A percentile compares a stretch with the other conserved stretches of the same genome.
Conservation (phyloP, 768 basidiomycete species). For the Panellus pusillus region DNA sequence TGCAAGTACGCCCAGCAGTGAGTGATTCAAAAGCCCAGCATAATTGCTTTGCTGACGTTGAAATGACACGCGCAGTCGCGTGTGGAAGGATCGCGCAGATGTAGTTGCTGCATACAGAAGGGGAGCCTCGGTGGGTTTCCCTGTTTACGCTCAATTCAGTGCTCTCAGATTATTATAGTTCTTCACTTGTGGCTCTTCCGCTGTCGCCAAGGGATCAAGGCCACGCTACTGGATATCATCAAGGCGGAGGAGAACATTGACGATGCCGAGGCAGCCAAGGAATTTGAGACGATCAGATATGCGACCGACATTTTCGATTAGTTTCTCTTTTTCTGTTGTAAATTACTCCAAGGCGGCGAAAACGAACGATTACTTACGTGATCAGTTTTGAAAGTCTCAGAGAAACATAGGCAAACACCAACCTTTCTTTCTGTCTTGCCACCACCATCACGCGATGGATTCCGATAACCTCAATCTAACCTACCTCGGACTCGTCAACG, state of each 20-base stretch:
- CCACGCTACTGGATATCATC: conserved; percentile 37
- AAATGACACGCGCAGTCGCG: conserved; percentile 30
- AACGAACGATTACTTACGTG: too few relatives aligned
- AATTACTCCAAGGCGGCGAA: too few relatives aligned
- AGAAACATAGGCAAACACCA: too few relatives aligned
- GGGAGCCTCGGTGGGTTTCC: conserved; percentile 34
- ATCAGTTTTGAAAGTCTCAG: too few relatives aligned
- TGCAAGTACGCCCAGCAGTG: conserved; percentile 43
- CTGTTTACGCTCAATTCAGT: not conserved
- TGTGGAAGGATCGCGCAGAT: conserved; percentile 42
- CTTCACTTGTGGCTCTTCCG: conserved; percentile 44
- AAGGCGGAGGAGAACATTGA: conserved; percentile 21
- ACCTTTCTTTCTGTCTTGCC: too few relatives aligned
- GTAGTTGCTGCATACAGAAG: conserved; percentile 31
- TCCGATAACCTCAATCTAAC: conserved; percentile 26
- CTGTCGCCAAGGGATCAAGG: conserved; percentile 39
- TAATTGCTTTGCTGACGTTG: not conserved
- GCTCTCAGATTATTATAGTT: conserved; percentile 28
- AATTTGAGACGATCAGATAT: too few relatives aligned
- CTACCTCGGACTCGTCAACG: conserved; percentile 64
- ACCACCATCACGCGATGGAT: too few relatives aligned
- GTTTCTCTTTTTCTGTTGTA: too few relatives aligned
- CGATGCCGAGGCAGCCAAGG: too few relatives aligned
- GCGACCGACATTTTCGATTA: too few relatives aligned
- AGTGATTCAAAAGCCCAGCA: conserved; percentile 12